A percentile compares a stretch with the other conserved stretches of the same genome.
phyloP scores from a whole-genome alignment of 768 basidiomycete species.

The Podaxis mareebaensis region DNA sequence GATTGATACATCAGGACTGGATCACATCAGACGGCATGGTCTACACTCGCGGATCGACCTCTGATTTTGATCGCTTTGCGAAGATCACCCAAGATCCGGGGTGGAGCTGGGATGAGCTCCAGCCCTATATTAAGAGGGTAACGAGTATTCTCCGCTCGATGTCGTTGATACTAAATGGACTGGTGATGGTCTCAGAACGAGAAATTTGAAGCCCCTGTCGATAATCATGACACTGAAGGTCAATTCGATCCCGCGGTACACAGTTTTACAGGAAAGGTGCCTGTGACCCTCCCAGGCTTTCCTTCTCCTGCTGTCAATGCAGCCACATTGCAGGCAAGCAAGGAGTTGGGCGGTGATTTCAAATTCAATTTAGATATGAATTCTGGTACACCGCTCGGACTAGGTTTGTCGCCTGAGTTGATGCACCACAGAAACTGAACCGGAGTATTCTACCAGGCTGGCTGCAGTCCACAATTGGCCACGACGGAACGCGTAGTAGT shows the following conservation, averaged over 20 bases:
- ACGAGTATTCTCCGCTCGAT: neutral
- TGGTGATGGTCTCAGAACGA: slow-evolving; percentile 13
- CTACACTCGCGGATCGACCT: slow-evolving; percentile 22
- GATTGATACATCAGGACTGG: neutral
- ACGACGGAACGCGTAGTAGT: slow-evolving; percentile 25
- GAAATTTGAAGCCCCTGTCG: slow-evolving; percentile 21
- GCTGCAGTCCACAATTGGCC: slow-evolving; percentile 24
- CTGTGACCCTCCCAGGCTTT: slow-evolving; percentile 20
- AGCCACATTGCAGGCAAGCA: slow-evolving; percentile 22
- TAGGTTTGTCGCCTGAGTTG: neutral
- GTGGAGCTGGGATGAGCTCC: slow-evolving; percentile 35
- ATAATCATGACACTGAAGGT: slow-evolving; percentile 20
- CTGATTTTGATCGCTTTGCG: slow-evolving; percentile 27
- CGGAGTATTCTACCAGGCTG: slow-evolving; percentile 19
- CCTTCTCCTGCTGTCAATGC: slow-evolving; percentile 16
- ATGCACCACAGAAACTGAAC: neutral
- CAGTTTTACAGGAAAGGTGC: slow-evolving; percentile 20
- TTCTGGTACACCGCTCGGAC: slow-evolving; percentile 15
- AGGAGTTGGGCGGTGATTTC: slow-evolving; percentile 17
- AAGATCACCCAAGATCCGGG: slow-evolving; percentile 28
- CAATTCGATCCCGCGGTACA: slow-evolving; percentile 25
- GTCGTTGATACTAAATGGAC: slow-evolving; percentile 13
- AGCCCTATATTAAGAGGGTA: slow-evolving; percentile 26
- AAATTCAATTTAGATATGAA: slow-evolving; percentile 18
- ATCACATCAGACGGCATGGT: slow-evolving; percentile 22